These are phyloP conservation scores for Chrysanthemum lavandulifolium DNA, from an alignment of 129 eudicot species.

Conservation along the genomic window DNA sequence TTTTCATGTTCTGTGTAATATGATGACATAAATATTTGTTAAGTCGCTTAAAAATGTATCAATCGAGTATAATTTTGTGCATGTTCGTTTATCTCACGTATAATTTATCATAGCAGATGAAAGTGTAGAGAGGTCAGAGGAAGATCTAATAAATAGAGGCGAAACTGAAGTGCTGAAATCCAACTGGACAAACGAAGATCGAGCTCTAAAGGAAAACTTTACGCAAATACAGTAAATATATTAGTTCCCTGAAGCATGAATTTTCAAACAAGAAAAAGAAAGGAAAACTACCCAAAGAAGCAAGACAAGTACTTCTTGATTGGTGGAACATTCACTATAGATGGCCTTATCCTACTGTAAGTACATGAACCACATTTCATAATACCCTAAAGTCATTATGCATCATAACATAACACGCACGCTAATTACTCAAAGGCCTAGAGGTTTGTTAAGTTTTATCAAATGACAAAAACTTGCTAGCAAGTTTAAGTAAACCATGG, in stretches of 20 bases:
- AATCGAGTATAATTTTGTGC: too few relatives aligned
- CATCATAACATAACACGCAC: too few relatives aligned
- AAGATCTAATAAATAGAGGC: slow-evolving; percentile 33
- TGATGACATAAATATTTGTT: too few relatives aligned
- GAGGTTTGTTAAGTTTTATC: neutral
- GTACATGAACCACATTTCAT: slow-evolving; percentile 1
- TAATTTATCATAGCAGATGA: slow-evolving; percentile 32
- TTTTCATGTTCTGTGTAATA: too few relatives aligned
- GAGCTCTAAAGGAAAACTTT: slow-evolving; percentile 55
- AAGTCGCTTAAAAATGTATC: neutral
- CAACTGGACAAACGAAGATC: slow-evolving; percentile 39
- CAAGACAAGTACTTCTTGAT: slow-evolving; percentile 46
- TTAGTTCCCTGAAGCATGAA: slow-evolving; percentile 52
- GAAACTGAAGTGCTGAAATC: slow-evolving; percentile 31
- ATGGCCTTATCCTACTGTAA: slow-evolving; percentile 80
- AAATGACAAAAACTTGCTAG: neutral
- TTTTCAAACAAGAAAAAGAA: slow-evolving; percentile 61
- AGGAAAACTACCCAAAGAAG: slow-evolving; percentile 63
- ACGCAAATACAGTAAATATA: slow-evolving; percentile 52
- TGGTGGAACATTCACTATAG: slow-evolving; percentile 67
- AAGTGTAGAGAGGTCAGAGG: slow-evolving; percentile 41
- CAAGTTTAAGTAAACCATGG: slow-evolving; percentile 3
- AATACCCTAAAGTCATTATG: neutral
- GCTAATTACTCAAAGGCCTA: neutral
- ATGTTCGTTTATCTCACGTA: too few relatives aligned